Base-by-base conservation (phyloP, 495 filamentous ascomycete species). In the Haplographium delicatum region DNA sequence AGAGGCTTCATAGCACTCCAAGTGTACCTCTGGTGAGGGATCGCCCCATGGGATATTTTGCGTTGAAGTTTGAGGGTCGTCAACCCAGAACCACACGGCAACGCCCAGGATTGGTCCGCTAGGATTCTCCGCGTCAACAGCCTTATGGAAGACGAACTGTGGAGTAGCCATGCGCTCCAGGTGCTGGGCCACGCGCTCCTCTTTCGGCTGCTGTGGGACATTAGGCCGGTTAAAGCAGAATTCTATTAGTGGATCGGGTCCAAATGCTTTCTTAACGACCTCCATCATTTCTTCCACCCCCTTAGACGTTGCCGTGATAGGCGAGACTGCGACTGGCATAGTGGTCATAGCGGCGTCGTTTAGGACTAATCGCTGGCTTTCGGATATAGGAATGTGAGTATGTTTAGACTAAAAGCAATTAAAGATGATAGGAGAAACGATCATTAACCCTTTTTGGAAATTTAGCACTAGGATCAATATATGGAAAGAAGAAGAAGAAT, bases 1-100 rank as follows among this genome's bases (percentile, higher is more conserved):
- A 27, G 44, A 47, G 44, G 44, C 44, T n/a, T 47, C 44, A 18
- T 47, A 47, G 18, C 44, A 47, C 25, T 31, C 25, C 8, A 47
- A 5, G 27, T 47, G 24, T 16, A 47, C 44, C 27, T 33, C 44
- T 28, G 44, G 26, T 30, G 44, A 6, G n/a, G 44, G 44, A 19
- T 47, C 44, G 18, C 44, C 44, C 44, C 44, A 47, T 6, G 44
- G 44, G 26, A 47, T 47, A 47, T 47, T 47, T 35, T 47, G 44
- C 27, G 2, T 47, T 10, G 44, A 2, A 6, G 11, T 47, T 2
- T 35, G 26, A 13, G 44, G 44, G 15, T 47, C 19, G 9, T 47
- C 44, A 16, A 47, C 44, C 2, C 13, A 33, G 18, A 33, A 47
- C 44, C 44, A 47, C 4, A 13, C 26, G 13, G 44, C 44, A n/a